These are phyloP conservation scores for Gracilariopsis chorda DNA, from an alignment of 23 red algal species.

Conservation along the genomic window DNA sequence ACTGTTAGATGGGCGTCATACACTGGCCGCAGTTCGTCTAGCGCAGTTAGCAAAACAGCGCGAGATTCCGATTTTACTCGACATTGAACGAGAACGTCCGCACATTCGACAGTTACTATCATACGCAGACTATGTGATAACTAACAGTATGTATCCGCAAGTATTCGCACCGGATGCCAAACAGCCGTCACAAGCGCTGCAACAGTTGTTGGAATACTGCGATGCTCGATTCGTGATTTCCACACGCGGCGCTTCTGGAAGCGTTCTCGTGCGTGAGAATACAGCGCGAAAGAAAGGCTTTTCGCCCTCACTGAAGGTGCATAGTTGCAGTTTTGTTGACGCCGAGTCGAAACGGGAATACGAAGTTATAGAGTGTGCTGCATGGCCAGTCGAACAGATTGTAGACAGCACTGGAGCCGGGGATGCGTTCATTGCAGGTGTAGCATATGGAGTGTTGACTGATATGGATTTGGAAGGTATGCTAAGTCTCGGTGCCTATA, in stretches of 20 bases:
- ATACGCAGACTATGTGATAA: constrained; percentile 90
- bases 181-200: constrained; percentile 25
- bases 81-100: constrained; percentile 85
- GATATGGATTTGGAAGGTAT: constrained; percentile 30
- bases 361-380: constrained; percentile 69
- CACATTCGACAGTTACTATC: constrained; percentile 62
- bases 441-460: constrained; percentile 64
- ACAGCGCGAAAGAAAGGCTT: not conserved
- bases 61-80: constrained; percentile 83
- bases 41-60: constrained; percentile 62
- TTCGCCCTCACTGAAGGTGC: constrained; percentile 15
- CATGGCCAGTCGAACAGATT: constrained; percentile 62
- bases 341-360: not conserved
- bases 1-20: constrained; percentile 79
- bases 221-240: constrained; percentile 35
- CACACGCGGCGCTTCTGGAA: constrained; percentile 35
- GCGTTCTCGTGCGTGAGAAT: constrained; percentile 14
- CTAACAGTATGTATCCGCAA: constrained; percentile 75
- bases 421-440: constrained; percentile 90
- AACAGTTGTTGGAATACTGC: constrained; percentile 7
- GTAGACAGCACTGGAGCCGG: constrained; percentile 98
- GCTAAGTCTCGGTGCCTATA: constrained; percentile 62
- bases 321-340: not conserved
- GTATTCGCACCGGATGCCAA: constrained; percentile 26
- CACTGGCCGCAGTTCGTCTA: constrained; percentile 75